Percentiles rank a stretch among this genome's conserved stretches.
Evolutionary conservation across 2,329 filamentous ascomycete genomes (phyloP).

Genomic region (Epichloe coenophiala): DNA sequence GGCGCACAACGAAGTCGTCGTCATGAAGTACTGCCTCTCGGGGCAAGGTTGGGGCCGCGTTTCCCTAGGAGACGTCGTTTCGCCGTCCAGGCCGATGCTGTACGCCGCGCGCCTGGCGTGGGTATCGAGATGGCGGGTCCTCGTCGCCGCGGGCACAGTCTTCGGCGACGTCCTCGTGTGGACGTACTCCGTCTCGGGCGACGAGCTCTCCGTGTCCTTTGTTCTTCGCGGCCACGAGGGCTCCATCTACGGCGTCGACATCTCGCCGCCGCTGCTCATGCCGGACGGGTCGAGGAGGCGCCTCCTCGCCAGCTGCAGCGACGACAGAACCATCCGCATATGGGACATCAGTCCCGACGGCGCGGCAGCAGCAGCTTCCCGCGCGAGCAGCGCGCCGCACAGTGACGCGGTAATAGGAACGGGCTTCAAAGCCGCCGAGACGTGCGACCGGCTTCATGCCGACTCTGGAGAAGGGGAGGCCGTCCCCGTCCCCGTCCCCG

Average conservation of each 20-base stretch:
- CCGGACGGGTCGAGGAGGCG: constrained; percentile 30
- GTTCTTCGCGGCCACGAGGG: constrained; percentile 66
- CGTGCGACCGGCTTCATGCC: constrained; percentile 11
- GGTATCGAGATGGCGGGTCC: constrained; percentile 41
- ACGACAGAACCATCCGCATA: constrained; percentile 77
- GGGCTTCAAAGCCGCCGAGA: constrained; percentile 37
- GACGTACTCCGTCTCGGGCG: constrained; percentile 43
- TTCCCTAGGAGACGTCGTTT: constrained; percentile 30
- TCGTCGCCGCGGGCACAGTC: constrained; percentile 80
- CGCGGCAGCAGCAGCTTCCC: background rate
- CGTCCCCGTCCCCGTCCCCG: constrained; percentile 26
- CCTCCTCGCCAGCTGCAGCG: constrained; percentile 83
- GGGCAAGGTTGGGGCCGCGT: constrained; percentile 22
- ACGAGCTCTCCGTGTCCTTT: constrained; percentile 25
- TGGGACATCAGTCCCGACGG: constrained; percentile 61
- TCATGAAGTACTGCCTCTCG: constrained; percentile 24
- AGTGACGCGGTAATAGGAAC: constrained; percentile 29
- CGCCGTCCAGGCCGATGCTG: constrained; percentile 68
- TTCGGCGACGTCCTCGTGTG: constrained; percentile 91
- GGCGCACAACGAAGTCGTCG: constrained; percentile 72
- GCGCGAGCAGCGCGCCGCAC: background rate
- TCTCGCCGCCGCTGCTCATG: constrained; percentile 44
- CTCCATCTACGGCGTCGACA: constrained; percentile 79
- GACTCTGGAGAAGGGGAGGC: constrained; percentile 9
- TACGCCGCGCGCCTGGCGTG: constrained; percentile 70